phyloP scores from a whole-genome alignment of 2,329 filamentous ascomycete genomes.

The Ophiostoma sp. region DNA sequence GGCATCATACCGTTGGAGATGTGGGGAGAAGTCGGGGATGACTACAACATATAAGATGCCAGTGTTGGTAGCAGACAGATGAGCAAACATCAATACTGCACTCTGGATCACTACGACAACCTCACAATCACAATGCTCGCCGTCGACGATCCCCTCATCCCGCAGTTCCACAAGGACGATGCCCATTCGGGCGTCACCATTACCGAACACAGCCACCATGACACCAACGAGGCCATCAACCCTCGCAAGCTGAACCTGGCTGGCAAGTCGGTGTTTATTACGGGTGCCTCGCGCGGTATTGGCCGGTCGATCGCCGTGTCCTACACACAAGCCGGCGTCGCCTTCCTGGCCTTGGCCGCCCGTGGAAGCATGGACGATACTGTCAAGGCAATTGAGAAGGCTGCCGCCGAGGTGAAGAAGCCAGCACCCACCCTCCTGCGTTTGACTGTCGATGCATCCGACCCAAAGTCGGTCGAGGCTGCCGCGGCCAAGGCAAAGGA shows the following conservation, averaged over 20 bases:
- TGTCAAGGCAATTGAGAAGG: not conserved
- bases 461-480: not conserved
- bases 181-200: not conserved
- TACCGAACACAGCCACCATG: slow-evolving; percentile 5
- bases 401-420: not conserved
- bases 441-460: not conserved
- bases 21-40: not conserved
- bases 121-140: not conserved
- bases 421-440: not conserved
- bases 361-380: not conserved
- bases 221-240: not conserved
- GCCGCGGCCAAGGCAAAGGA: not conserved
- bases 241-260: not conserved
- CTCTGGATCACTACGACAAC: not conserved
- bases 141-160: slow-evolving; percentile 10
- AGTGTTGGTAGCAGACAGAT: not conserved
- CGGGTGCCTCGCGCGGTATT: not conserved
- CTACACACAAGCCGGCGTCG: not conserved
- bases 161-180: slow-evolving; percentile 2
- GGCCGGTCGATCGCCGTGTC: slow-evolving; percentile 2
- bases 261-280: not conserved
- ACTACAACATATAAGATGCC: not conserved
- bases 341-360: not conserved
- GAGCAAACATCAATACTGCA: not conserved
- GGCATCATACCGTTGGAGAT: not conserved